These are phyloP conservation scores for Achaetomiella virescens DNA, from an alignment of 495 filamentous ascomycete genomes.

Conservation along the genomic window DNA sequence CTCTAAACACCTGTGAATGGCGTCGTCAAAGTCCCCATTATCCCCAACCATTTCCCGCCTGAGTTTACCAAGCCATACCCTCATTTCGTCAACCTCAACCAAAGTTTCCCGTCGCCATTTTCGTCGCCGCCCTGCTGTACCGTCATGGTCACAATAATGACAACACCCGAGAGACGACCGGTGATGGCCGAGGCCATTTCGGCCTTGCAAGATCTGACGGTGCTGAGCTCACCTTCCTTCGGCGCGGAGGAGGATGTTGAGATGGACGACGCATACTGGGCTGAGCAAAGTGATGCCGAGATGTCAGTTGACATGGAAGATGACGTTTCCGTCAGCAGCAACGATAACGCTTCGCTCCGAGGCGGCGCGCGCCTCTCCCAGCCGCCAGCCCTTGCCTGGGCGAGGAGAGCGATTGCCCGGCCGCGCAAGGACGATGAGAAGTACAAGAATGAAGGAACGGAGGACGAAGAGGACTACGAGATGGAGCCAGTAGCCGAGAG, in stretches of 20 bases:
- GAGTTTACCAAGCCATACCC: background rate
- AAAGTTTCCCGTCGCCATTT: background rate
- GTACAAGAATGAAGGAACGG: background rate
- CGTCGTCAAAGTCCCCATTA: background rate
- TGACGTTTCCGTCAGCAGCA: background rate
- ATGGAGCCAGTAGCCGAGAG: background rate
- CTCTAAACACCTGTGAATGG: background rate
- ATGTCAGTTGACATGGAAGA: background rate
- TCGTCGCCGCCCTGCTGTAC: background rate
- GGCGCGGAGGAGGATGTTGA: background rate
- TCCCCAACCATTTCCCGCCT: background rate
- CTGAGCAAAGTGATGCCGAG: background rate
- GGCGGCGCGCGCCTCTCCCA: background rate
- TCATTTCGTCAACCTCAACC: background rate
- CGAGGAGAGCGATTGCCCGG: background rate
- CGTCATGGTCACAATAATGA: background rate
- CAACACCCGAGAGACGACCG: background rate
- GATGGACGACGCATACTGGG: background rate
- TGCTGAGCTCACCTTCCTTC: background rate
- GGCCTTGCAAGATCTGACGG: background rate
- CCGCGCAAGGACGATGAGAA: background rate
- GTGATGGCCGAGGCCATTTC: background rate
- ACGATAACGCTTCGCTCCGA: background rate
- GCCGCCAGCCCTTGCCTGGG: background rate
- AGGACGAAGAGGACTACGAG: background rate